Evolutionary conservation across 768 basidiomycete genomes (phyloP).

Genomic region (Lactarius quietus): DNA sequence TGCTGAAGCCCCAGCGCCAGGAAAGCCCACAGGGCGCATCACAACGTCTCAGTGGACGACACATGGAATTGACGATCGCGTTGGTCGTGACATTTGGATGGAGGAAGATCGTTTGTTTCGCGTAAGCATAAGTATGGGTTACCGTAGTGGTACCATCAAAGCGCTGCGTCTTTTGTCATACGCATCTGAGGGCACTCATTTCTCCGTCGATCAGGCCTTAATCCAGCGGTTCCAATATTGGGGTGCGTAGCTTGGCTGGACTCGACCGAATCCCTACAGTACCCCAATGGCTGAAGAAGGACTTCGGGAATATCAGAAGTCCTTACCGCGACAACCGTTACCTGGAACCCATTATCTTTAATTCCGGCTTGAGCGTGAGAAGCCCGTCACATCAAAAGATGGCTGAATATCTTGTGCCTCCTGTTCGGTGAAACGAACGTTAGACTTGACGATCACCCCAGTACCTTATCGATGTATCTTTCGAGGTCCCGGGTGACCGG

Average conservation of each 20-base stretch:
- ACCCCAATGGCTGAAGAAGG: background rate
- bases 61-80: background rate
- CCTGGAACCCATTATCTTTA: background rate
- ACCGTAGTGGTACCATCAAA: no score
- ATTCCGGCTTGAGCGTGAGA: no score
- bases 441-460: background rate
- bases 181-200: background rate
- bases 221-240: background rate
- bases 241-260: background rate
- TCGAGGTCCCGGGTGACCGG: background rate
- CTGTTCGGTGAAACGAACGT: background rate
- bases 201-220: background rate
- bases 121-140: no score
- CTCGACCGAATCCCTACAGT: background rate
- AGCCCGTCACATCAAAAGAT: background rate
- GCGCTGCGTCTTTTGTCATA: background rate
- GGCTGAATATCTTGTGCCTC: background rate
- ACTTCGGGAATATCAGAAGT: background rate
- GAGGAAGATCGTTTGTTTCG: background rate
- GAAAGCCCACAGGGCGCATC: background rate
- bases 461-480: background rate
- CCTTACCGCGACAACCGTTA: background rate
- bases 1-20: background rate
- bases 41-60: background rate
- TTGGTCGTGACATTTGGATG: background rate